Conservation (phyloP, 202 grass and related monocot genomes). For the Schoenoplectus triqueter region DNA sequence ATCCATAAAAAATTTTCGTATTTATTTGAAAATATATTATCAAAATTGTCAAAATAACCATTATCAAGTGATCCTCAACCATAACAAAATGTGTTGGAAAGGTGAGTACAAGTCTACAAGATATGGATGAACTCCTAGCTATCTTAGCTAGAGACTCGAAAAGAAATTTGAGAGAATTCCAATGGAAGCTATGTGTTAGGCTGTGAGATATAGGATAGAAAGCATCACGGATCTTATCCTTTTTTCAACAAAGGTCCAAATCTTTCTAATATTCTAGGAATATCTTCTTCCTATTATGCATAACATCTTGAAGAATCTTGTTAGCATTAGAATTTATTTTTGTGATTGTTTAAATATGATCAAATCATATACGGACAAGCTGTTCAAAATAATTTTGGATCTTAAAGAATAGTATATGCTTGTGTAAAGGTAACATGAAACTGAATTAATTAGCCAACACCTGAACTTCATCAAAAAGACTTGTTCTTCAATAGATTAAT, state of each 20-base stretch:
- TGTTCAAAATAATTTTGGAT: too few relatives aligned
- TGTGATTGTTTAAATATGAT: not conserved
- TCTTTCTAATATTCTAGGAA: constrained; percentile 3
- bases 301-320: constrained; percentile 10
- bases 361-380: not conserved
- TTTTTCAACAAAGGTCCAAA: not conserved
- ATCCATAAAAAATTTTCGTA: too few relatives aligned
- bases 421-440: too few relatives aligned
- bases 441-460: not conserved
- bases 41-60: too few relatives aligned
- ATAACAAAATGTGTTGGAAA: too few relatives aligned
- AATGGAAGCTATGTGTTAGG: not conserved
- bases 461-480: not conserved
- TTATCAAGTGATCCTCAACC: too few relatives aligned
- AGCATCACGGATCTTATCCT: not conserved
- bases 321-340: not conserved
- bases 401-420: too few relatives aligned
- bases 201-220: not conserved
- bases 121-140: too few relatives aligned
- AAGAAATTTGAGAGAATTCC: constrained; percentile 3
- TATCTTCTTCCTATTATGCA: not conserved
- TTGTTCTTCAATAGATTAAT: not conserved
- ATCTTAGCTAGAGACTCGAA: too few relatives aligned
- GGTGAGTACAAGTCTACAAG: too few relatives aligned
- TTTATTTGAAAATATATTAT: too few relatives aligned